Evolutionary conservation across 257 asterid species (phyloP), one percentile per base, ranked within the genome.

Genomic region (Thymus mandschuricus): DNA sequence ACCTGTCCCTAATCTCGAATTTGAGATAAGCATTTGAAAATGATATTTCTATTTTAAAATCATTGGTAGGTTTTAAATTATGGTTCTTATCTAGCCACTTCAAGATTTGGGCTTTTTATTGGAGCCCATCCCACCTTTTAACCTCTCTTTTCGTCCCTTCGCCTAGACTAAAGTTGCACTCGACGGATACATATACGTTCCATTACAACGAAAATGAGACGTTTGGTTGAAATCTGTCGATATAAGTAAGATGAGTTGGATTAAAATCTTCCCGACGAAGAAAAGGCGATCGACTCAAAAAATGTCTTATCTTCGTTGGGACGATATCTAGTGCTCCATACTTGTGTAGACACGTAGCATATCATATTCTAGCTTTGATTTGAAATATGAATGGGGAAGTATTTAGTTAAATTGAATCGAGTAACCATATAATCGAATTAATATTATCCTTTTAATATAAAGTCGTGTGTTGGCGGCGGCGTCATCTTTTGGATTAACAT

Each of bases 81-180:
- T 79, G 95, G 88, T 73, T 74, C 84, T 82, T 80, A 81, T 85
- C 86, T 56, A 69, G 58, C 81, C 89, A 83, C 84, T 71, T 81
- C 73, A 69, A 10, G 55, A 49, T 52, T 51, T 57, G 69, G 73
- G 65, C 21, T 10, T 70, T 44, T 76, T 45, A 63, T 66, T 70
- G 75, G 60, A 56, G 59, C 52, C 55, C 7, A 75, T 67, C 44
- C 68, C 28, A 5, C 75, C 64, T 61, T 66, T 43, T 6, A 21
- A 21, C 21, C 21, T 21, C 21, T 21, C 21, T 21, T 21, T 21
- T 21, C 21, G 21, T 21, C 21, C 21, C 21, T 21, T 21, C 21
- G 21, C 21, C 21, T 21, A 21, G 21, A 21, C 21, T 21, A 21
- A 21, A 21, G 21, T 21, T 21, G 21, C 21, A 21, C 21, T 21